These are phyloP conservation scores for Dactylonectria estremocensis DNA, from an alignment of 2,329 filamentous ascomycete species.

Conservation along the genomic window DNA sequence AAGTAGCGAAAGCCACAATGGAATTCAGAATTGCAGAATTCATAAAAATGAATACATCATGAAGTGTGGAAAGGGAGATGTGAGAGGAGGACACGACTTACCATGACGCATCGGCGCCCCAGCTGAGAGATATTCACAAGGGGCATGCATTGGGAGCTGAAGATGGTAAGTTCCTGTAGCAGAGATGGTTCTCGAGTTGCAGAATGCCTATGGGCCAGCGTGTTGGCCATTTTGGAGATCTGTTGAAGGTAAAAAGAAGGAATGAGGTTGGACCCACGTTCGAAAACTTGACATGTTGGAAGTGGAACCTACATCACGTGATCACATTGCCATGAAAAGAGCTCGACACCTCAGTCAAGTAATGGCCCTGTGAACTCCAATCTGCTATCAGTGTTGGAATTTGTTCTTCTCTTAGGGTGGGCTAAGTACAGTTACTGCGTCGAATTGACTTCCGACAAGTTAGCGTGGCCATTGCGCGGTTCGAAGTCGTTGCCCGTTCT, in stretches of 20 bases:
- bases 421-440: neutral
- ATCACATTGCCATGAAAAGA: neutral
- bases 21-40: conserved; percentile 67
- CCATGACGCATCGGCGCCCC: conserved; percentile 4
- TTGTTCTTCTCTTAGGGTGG: no score
- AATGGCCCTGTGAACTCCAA: neutral
- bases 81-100: conserved; percentile 31
- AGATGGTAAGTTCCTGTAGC: no score
- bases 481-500: conserved; percentile 15
- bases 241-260: neutral
- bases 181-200: neutral
- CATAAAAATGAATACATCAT: conserved; percentile 60
- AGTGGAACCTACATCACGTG: conserved; percentile 15
- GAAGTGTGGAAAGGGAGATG: conserved; percentile 12
- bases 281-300: conserved; percentile 8
- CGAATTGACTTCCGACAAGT: neutral
- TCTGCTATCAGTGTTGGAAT: neutral
- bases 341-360: neutral
- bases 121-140: neutral
- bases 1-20: conserved; percentile 33
- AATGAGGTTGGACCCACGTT: neutral
- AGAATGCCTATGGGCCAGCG: no score
- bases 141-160: neutral
- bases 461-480: conserved; percentile 5
- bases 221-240: neutral